These are phyloP conservation scores for Ganoderma sinense DNA, from an alignment of 1,284 basidiomycete species.

Conservation along the genomic window DNA sequence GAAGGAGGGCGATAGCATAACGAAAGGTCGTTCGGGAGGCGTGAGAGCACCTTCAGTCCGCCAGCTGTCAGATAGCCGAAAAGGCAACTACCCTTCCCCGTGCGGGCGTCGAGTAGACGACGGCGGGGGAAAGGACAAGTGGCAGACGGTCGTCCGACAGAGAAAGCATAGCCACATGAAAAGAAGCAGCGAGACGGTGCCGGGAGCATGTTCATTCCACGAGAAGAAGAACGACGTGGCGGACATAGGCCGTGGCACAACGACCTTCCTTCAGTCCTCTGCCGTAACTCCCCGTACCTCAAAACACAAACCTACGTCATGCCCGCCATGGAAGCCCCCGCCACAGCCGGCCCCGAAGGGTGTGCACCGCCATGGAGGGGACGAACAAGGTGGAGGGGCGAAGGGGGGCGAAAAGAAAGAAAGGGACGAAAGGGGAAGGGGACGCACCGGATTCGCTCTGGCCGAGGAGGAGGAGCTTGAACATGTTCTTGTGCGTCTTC, in stretches of 20 bases:
- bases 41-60: background rate
- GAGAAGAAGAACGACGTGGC: background rate
- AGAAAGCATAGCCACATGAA: background rate
- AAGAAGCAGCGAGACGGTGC: background rate
- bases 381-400: background rate
- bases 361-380: background rate
- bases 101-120: background rate
- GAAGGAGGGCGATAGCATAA: too few relatives aligned
- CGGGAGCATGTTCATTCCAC: background rate
- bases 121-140: background rate
- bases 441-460: constrained; percentile 69
- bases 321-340: background rate
- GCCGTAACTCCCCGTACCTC: background rate
- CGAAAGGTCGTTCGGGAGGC: too few relatives aligned
- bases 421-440: background rate
- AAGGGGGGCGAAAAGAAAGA: background rate
- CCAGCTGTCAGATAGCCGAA: background rate
- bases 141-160: background rate
- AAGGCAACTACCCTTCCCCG: background rate
- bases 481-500: constrained; percentile 53
- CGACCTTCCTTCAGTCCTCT: background rate
- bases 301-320: background rate
- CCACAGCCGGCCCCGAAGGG: background rate
- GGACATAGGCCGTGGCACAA: background rate
- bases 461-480: constrained; percentile 66